These are phyloP conservation scores for Hebeloma cylindrosporum DNA, from an alignment of 768 basidiomycete genomes.

Conservation along the genomic window DNA sequence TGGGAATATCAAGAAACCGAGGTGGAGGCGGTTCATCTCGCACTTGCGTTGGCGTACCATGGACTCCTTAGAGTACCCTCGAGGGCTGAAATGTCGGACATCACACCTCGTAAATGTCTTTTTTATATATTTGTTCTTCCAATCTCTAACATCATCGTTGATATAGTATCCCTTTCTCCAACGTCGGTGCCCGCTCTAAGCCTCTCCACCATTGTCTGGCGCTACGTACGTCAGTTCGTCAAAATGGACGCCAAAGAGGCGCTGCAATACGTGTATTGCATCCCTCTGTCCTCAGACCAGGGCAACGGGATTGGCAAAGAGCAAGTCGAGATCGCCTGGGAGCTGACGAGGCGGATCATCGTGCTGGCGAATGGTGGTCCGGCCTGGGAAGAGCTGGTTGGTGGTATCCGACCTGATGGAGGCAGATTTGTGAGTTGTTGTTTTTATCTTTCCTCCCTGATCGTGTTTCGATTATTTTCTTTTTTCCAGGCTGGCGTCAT, in stretches of 20 bases:
- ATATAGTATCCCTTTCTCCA: constrained; percentile 68
- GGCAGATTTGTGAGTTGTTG: constrained; percentile 72
- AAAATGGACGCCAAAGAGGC: constrained; percentile 93
- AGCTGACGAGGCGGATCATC: constrained; percentile 75
- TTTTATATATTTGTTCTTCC: background rate
- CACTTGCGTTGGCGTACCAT: constrained; percentile 89
- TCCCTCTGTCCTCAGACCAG: constrained; percentile 77
- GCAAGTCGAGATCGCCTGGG: constrained; percentile 81
- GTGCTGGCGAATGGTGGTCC: constrained; percentile 75
- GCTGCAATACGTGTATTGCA: constrained; percentile 90
- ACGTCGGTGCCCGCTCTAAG: constrained; percentile 70
- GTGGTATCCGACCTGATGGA: constrained; percentile 88
- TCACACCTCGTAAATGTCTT: constrained; percentile 66
- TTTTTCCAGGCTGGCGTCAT: constrained; percentile 73
- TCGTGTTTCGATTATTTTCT: background rate
- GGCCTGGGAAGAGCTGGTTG: constrained; percentile 91
- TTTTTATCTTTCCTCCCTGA: background rate
- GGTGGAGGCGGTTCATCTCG: constrained; percentile 92
- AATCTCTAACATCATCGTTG: background rate
- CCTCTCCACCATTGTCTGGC: constrained; percentile 84
- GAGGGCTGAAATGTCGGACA: constrained; percentile 79
- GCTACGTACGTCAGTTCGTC: constrained; percentile 90
- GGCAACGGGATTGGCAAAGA: constrained; percentile 70
- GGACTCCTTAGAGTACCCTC: constrained; percentile 86
- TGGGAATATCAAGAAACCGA: constrained; percentile 87